Percentiles rank a stretch among this genome's conserved stretches.
phyloP scores from a whole-genome alignment of 1,139 yeast genomes.

The Spencermartinsiella ligniputridi region DNA sequence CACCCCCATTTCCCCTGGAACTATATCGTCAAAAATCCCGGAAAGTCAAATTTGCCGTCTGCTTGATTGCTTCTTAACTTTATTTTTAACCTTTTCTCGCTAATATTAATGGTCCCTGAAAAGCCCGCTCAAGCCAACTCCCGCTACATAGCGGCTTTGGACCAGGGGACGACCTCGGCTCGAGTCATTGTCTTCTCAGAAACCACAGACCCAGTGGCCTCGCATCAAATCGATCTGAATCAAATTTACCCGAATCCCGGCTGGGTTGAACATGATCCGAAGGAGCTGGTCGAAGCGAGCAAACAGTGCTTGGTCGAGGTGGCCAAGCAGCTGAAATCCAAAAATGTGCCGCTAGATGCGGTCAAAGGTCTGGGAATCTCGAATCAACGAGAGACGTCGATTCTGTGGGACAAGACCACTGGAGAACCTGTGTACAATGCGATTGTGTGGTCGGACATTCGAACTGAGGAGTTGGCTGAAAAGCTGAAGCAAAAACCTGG shows the following conservation, averaged over 20 bases:
- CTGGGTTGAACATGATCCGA: slow-evolving; percentile 95
- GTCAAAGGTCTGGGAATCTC: slow-evolving; percentile 68
- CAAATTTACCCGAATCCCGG: slow-evolving; percentile 40
- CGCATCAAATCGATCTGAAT: slow-evolving; percentile 75
- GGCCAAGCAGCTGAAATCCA: slow-evolving; percentile 29
- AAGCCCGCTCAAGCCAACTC: slow-evolving; percentile 9
- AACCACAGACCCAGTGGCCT: slow-evolving; percentile 72
- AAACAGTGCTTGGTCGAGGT: slow-evolving; percentile 35
- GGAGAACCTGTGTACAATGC: slow-evolving; percentile 84
- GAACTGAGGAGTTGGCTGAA: slow-evolving; percentile 72
- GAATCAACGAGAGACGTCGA: slow-evolving; percentile 93
- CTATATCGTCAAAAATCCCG: too few relatives aligned
- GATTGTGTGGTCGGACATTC: slow-evolving; percentile 94
- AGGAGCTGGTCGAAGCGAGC: slow-evolving; percentile 76
- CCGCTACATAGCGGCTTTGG: slow-evolving; percentile 49
- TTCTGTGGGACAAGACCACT: slow-evolving; percentile 81
- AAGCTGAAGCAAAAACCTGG: slow-evolving; percentile 56
- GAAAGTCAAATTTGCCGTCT: not conserved
- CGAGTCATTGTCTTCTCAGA: slow-evolving; percentile 77
- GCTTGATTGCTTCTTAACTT: not conserved
- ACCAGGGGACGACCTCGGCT: slow-evolving; percentile 94
- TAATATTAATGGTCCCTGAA: slow-evolving; percentile 4
- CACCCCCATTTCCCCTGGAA: too few relatives aligned
- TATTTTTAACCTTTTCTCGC: not conserved
- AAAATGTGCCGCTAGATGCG: slow-evolving; percentile 28